These are phyloP conservation scores for Fusarium equiseti DNA, from an alignment of 2,329 filamentous ascomycete genomes.

Conservation along the genomic window DNA sequence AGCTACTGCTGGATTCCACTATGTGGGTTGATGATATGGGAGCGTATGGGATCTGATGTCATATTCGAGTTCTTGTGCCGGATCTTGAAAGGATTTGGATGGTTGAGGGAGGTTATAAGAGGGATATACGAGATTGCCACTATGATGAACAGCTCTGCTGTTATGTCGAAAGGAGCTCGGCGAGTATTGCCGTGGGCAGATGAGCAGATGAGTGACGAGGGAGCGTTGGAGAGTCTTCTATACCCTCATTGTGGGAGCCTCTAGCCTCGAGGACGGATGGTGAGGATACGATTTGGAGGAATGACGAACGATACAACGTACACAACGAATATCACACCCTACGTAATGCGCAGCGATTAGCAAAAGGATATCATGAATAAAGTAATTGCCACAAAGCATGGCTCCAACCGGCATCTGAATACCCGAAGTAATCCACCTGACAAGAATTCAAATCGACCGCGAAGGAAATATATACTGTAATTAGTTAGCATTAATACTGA, in stretches of 20 bases:
- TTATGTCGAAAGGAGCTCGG: conserved; percentile 19
- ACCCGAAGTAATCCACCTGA: not conserved
- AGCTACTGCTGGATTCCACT: conserved; percentile 39
- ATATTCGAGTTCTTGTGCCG: conserved; percentile 22
- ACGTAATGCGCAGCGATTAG: not conserved
- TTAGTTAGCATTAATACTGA: conserved; percentile 1
- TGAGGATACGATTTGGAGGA: not conserved
- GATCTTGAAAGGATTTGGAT: conserved; percentile 6
- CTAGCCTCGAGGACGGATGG: not conserved
- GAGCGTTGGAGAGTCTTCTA: conserved; percentile 22
- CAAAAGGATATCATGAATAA: not conserved
- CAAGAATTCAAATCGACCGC: not conserved
- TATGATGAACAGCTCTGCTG: not conserved
- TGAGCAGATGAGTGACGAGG: conserved; percentile 23
- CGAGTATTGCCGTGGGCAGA: conserved; percentile 25
- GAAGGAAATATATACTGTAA: not conserved
- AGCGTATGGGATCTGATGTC: conserved; percentile 31
- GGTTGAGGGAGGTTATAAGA: not conserved
- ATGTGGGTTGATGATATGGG: conserved; percentile 36
- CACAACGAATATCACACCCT: not conserved
- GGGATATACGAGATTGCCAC: not conserved
- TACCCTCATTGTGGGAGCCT: conserved; percentile 17
- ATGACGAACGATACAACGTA: conserved; percentile 7
- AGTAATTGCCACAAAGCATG: not conserved
- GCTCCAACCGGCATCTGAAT: not conserved